Evolutionary conservation across 345 rosid species (phyloP), one percentile per base, ranked within the genome.

Genomic region (Raphanus raphanistrum): DNA sequence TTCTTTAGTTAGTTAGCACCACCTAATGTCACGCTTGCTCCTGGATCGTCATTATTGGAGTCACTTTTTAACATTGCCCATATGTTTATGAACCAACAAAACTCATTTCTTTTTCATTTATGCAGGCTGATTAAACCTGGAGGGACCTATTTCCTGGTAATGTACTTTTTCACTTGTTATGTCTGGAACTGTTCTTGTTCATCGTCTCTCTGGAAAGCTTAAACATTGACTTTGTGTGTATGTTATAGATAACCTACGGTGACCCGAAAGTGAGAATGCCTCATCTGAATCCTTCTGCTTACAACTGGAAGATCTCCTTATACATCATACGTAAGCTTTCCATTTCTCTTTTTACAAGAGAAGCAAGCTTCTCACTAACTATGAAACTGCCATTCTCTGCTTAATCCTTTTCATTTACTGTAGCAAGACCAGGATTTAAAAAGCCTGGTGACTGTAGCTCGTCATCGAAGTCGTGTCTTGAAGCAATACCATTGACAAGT

Each of bases 231-330:
- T 68, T 68, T 29, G 25, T 62, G 10, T 31, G 62, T 16, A 61
- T 75, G 58, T 55, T 54, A 21, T 21, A 95, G 99, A 90, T 95
- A 83, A 95, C 99, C 0, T 95, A 95, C 29, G 99, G 99, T 70
- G 98, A 91, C 76, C 99, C 98, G 1, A 86, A 82, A 73, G 98
- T 82, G 76, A 90, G 99, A 85, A 91, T 95, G 97, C 87, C 87
- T 73, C 93, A 92, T 85, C 73, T 95, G 87, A 86, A 63, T 79
- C 85, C 80, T 28, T 74, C 89, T 25, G 82, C 50, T 1, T 91
- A 91, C 86, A 84, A 82, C 75, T 95, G 98, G 99, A 85, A 82
- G 73, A 87, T 88, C 71, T 67, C 78, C 60, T 82, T 92, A 86
- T 89, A 88, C 81, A 87, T 90, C 61, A 88, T 92, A 85, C 92